Percentiles rank a stretch among this genome's conserved stretches.
These are phyloP conservation scores for Scolecobasidium constrictum DNA, from an alignment of 2,329 filamentous ascomycete species.

Conservation along the genomic window DNA sequence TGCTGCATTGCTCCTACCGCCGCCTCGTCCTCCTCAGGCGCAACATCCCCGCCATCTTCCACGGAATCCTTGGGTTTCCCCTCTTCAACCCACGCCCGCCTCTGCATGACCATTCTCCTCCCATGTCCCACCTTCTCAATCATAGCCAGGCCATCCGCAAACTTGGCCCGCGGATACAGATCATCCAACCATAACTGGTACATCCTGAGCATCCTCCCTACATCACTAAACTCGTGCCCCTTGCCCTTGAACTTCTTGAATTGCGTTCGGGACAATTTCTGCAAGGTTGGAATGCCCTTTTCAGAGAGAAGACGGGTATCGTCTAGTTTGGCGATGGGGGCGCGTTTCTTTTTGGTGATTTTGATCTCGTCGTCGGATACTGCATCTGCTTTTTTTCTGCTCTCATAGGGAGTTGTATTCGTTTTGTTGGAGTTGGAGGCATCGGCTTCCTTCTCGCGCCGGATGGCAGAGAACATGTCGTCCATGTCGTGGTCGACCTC, in stretches of 20 bases:
- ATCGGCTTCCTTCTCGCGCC: too few relatives aligned
- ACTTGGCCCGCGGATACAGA: slow-evolving; percentile 87
- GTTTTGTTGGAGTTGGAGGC: too few relatives aligned
- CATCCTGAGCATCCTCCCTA: slow-evolving; percentile 69
- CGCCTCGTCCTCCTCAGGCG: slow-evolving; percentile 15
- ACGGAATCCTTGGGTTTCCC: slow-evolving; percentile 41
- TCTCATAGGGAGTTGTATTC: too few relatives aligned
- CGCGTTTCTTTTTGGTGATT: slow-evolving; percentile 60
- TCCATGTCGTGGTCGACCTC: slow-evolving; percentile 58
- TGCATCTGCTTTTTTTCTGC: slow-evolving; percentile 16
- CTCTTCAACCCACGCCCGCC: slow-evolving; percentile 78
- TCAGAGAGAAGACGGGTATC: slow-evolving; percentile 72
- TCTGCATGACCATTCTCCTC: slow-evolving; percentile 61
- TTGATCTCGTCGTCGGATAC: slow-evolving; percentile 69
- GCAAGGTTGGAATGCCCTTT: slow-evolving; percentile 72
- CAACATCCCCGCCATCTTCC: slow-evolving; percentile 14
- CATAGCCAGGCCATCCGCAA: slow-evolving; percentile 78
- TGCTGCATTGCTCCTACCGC: too few relatives aligned
- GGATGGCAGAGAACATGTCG: slow-evolving; percentile 34
- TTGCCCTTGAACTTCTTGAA: slow-evolving; percentile 75
- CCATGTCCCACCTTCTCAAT: slow-evolving; percentile 90
- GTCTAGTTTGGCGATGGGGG: slow-evolving; percentile 77
- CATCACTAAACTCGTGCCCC: slow-evolving; percentile 89
- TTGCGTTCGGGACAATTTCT: slow-evolving; percentile 55
- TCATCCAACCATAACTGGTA: slow-evolving; percentile 98